Evolutionary conservation across 2,329 filamentous ascomycete genomes (phyloP).

Genomic region (Ophiostoma piceae): DNA sequence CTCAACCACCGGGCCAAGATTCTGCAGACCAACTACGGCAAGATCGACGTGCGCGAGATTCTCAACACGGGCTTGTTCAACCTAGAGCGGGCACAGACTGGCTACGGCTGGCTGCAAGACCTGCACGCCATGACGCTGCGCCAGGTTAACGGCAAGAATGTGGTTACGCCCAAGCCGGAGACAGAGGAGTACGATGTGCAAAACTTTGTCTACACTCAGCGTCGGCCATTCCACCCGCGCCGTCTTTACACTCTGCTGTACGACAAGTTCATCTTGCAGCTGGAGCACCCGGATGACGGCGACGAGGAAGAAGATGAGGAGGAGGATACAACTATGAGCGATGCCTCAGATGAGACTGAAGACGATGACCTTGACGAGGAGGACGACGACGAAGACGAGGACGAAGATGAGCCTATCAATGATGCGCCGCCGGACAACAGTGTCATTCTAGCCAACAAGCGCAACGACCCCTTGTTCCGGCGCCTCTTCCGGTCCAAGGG

Average conservation of each 20-base stretch:
- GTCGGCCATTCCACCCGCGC: conserved; percentile 49
- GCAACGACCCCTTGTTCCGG: conserved; percentile 46
- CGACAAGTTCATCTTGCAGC: conserved; percentile 48
- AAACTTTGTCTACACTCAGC: conserved; percentile 63
- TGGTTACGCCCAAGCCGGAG: conserved; percentile 61
- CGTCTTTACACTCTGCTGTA: conserved; percentile 43
- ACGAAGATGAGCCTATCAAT: conserved; percentile 30
- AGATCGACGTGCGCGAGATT: conserved; percentile 57
- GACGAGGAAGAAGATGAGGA: conserved; percentile 18
- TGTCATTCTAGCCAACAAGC: conserved; percentile 51
- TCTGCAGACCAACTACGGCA: conserved; percentile 54
- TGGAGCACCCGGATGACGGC: conserved; percentile 40
- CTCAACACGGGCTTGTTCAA: conserved; percentile 62
- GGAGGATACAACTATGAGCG: background rate
- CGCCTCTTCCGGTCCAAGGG: conserved; percentile 60
- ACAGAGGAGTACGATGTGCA: conserved; percentile 68
- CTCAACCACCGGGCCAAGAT: conserved; percentile 64
- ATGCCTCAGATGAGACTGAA: background rate
- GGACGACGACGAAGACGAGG: background rate
- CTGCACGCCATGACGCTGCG: conserved; percentile 62
- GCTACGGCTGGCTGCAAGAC: conserved; percentile 65
- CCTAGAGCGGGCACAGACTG: conserved; percentile 57
- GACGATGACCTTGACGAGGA: background rate
- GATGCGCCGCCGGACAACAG: conserved; percentile 39
- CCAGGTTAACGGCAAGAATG: conserved; percentile 45